Evolutionary conservation across 495 filamentous ascomycete genomes (phyloP), one percentile per base, ranked within the genome.

Genomic region (Neurospora sp.): DNA sequence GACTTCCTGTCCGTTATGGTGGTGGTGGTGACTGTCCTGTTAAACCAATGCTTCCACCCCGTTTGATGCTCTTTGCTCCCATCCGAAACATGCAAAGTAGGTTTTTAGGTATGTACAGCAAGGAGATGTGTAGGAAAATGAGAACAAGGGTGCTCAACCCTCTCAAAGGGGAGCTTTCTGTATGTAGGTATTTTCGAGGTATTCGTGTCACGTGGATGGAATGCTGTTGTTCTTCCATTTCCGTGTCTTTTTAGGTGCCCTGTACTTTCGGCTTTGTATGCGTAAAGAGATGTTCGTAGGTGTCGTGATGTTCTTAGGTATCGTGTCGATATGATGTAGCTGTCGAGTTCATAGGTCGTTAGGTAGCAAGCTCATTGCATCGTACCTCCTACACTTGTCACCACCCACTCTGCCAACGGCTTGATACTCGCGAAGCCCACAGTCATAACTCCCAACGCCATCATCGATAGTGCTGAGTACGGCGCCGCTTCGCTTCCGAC

Each of bases 381-480:
- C 0, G 0, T 7, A 0, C 54, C 54, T 0, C 37, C 74, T 8
- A 80, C 76, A 16, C 71, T 40, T 3, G 59, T 39, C 5, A 82
- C 69, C 12, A 81, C 69, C 77, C 76, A 78, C 10, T 27, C 39
- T 2, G 76, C 75, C 39, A 83, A 74, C 37, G 82, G 80, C 62
- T 75, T 72, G 1, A 83, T 78, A 4, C 77, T 78, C 1, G 83
- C 80, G 44, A 86, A 81, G 39, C 81, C 83, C 3, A 86, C 85
- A 5, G 82, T 86, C 78, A 85, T 83, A 14, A 83, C 78, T 0
- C 85, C 85, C 71, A 86, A 77, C 38, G 84, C 75, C 39, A 83
- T 85, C 85, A 86, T 86, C 1, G 84, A 80, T 54, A 86, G 73
- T 8, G 84, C 84, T 5, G 85, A 83, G 42, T 84, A 84, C 39